A percentile compares a stretch with the other conserved stretches of the same genome.
These are phyloP conservation scores for Conticribra weissflogii DNA, from an alignment of 108 stramenopile species.

Conservation along the genomic window DNA sequence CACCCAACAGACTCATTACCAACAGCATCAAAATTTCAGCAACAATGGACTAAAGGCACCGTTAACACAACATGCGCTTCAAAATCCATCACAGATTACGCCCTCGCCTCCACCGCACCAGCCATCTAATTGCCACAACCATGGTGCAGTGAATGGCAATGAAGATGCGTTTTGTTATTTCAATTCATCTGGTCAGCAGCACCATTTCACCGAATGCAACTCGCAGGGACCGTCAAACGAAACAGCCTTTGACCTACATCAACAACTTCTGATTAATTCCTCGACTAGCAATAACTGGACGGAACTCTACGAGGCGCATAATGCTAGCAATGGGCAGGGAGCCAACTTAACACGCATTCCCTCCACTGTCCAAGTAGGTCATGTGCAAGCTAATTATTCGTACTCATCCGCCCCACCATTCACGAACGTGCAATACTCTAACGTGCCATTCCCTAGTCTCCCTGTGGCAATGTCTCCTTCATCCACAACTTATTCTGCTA, in stretches of 20 bases:
- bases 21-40: slow-evolving; percentile 4
- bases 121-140: background rate
- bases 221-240: background rate
- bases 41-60: background rate
- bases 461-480: slow-evolving; percentile 1
- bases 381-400: background rate
- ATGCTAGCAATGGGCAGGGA: background rate
- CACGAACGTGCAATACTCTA: background rate
- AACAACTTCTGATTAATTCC: background rate
- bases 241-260: background rate
- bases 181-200: slow-evolving; percentile 1
- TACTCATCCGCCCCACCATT: background rate
- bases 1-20: slow-evolving; percentile 1
- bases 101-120: slow-evolving; percentile 37
- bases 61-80: slow-evolving; percentile 1
- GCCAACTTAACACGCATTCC: background rate
- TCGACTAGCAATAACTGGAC: background rate
- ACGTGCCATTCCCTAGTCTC: slow-evolving; percentile 2
- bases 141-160: slow-evolving; percentile 4
- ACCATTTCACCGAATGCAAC: background rate
- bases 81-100: slow-evolving; percentile 27
- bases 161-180: slow-evolving; percentile 4
- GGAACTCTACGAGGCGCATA: background rate
- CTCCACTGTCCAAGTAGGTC: background rate
- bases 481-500: background rate